Conservation (phyloP, 805 yeast species). For the Lipomyces mesembrius region DNA sequence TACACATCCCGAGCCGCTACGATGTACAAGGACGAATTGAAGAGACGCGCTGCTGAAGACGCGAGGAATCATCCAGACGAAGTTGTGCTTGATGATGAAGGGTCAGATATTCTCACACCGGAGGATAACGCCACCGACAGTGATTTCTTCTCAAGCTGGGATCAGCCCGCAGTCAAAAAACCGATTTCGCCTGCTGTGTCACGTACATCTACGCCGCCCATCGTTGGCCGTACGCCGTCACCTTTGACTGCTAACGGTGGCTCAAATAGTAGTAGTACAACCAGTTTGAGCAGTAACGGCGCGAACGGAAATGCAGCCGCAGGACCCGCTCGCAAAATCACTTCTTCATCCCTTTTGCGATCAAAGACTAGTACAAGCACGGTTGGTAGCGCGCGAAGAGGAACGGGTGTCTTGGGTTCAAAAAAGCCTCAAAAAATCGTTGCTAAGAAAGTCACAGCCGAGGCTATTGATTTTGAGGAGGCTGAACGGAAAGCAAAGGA, state of each 20-base stretch:
- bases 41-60: slow-evolving; percentile 68
- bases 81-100: slow-evolving; percentile 59
- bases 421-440: slow-evolving; percentile 44
- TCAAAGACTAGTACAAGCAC: slow-evolving; percentile 32
- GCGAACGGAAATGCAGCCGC: slow-evolving; percentile 40
- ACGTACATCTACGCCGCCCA: slow-evolving; percentile 45
- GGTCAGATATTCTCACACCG: slow-evolving; percentile 8
- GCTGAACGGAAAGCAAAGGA: slow-evolving; percentile 78
- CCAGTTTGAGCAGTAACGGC: background rate
- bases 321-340: slow-evolving; percentile 48
- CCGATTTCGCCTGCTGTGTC: slow-evolving; percentile 51
- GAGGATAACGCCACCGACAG: slow-evolving; percentile 54
- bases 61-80: slow-evolving; percentile 66
- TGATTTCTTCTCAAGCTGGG: slow-evolving; percentile 92
- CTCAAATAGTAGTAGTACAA: slow-evolving; percentile 2
- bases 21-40: slow-evolving; percentile 79
- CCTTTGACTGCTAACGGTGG: slow-evolving; percentile 39
- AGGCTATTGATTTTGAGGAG: slow-evolving; percentile 64
- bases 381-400: slow-evolving; percentile 32
- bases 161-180: slow-evolving; percentile 62
- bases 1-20: slow-evolving; percentile 81
- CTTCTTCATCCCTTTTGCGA: slow-evolving; percentile 50
- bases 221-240: slow-evolving; percentile 32
- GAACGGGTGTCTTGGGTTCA: slow-evolving; percentile 42
- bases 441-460: slow-evolving; percentile 47